phyloP scores from a whole-genome alignment of 75 land plant species.

The Larix kaempferi region DNA sequence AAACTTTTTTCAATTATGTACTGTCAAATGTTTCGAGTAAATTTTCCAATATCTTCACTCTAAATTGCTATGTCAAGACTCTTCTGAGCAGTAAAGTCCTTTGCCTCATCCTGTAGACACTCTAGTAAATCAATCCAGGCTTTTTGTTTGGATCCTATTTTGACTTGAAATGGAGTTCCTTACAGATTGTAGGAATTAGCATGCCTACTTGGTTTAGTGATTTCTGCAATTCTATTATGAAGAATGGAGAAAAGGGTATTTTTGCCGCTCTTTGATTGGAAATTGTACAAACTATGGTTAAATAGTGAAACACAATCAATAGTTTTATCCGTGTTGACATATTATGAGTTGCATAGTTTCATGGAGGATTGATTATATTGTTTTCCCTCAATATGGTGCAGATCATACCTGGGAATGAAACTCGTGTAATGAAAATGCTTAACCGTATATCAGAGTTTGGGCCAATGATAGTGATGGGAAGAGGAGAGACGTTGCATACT shows the following conservation, averaged over 20 bases:
- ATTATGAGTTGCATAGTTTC: not conserved
- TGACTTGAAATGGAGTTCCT: not conserved
- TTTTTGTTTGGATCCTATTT: not conserved
- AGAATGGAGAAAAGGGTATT: not conserved
- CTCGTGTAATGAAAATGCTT: slow-evolving; percentile 92
- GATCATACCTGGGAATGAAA: slow-evolving; percentile 99
- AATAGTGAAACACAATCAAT: not conserved
- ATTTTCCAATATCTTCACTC: not conserved
- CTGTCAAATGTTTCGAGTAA: not conserved
- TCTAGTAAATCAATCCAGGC: not conserved
- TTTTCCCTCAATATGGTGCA: slow-evolving; percentile 12
- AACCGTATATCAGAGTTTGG: slow-evolving; percentile 96
- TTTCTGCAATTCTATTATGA: not conserved
- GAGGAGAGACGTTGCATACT: slow-evolving; percentile 80
- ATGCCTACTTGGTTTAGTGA: not conserved
- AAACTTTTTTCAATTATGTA: not conserved
- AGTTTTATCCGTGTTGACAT: not conserved
- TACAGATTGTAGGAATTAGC: not conserved
- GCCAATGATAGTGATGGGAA: slow-evolving; percentile 83
- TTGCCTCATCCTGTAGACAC: not conserved
- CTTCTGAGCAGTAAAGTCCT: not conserved
- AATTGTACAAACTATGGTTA: not conserved
- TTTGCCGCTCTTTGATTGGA: not conserved
- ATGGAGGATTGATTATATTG: not conserved
- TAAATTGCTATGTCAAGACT: not conserved